Evolutionary conservation across 2,329 filamentous ascomycete genomes (phyloP), one percentile per base, ranked within the genome.

Genomic region (Intubia oerlemansii): DNA sequence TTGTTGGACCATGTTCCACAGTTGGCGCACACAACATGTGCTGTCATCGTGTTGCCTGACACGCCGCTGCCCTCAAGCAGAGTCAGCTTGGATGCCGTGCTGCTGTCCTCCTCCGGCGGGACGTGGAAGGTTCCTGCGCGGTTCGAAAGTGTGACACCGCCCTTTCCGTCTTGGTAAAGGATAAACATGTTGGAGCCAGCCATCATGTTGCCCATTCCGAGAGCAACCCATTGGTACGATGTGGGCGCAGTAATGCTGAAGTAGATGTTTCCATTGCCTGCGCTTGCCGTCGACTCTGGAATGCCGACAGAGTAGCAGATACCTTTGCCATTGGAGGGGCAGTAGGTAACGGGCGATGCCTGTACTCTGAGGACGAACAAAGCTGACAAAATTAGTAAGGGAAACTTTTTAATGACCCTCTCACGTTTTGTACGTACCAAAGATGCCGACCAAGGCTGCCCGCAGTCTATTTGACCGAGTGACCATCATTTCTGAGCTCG

Each of bases 61-160:
- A 75, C 49, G 21, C 68, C 69, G 25, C 64, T 72, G 27, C 69
- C 68, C 0, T 48, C 55, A 3, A 75, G 54, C 4, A 75, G 52
- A 20, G 59, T 52, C 14, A 73, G 44, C 18, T 54, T 46, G 15
- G 51, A 49, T 5, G 52, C 46, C 2, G 45, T 42, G 30, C 40
- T 42, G 2, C 47, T 49, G 44, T 62, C 58, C 23, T 49, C 41
- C 16, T 45, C 26, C 0, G 70, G 70, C 49, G 52, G 45, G 20
- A 43, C 36, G 36, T 72, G 52, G 7, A 54, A 53, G 1, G 40
- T 47, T 17, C 58, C 63, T 4, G 44, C 39, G 14, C 70, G 60
- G 2, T 66, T 56, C 35, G 66, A 72, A 30, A 74, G 42, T 1
- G 69, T 75, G 15, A 74, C 54, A 41, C 73, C 72, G 35, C 60